phyloP scores from a whole-genome alignment of 495 filamentous ascomycete genomes.

The Penicillium salamii region DNA sequence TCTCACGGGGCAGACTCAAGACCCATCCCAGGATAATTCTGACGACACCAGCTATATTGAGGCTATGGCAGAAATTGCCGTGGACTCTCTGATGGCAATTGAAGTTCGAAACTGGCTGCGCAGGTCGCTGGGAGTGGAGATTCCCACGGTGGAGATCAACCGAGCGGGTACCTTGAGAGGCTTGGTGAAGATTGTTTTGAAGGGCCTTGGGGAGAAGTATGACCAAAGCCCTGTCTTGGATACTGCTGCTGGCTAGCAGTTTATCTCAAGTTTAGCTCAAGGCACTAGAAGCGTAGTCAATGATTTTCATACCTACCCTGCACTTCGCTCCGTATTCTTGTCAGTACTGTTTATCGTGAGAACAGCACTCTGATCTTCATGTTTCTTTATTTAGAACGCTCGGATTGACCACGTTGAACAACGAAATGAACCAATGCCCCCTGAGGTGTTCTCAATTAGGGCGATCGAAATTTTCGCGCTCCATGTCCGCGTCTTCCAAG shows the following conservation, averaged over 20 bases:
- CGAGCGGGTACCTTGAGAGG: slow-evolving; percentile 18
- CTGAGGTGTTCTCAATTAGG: no score
- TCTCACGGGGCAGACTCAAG: slow-evolving; percentile 1
- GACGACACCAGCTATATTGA: slow-evolving; percentile 8
- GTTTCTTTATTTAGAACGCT: no score
- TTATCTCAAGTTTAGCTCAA: no score
- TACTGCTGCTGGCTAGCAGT: neutral
- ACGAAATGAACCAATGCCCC: no score
- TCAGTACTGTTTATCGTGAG: no score
- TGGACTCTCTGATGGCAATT: slow-evolving; percentile 44
- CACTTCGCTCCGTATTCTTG: no score
- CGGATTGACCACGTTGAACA: no score
- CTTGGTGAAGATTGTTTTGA: slow-evolving; percentile 9
- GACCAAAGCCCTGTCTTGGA: neutral
- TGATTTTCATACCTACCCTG: no score
- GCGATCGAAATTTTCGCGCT: no score
- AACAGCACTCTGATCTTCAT: no score
- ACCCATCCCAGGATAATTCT: neutral
- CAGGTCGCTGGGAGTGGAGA: slow-evolving; percentile 21
- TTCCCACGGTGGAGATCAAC: slow-evolving; percentile 30
- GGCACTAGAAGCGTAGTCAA: no score
- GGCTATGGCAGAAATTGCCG: slow-evolving; percentile 31
- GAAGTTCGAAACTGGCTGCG: slow-evolving; percentile 44
- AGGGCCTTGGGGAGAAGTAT: slow-evolving; percentile 12
- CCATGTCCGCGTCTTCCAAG: no score